Percentiles rank a stretch among this genome's conserved stretches.
phyloP scores from a whole-genome alignment of 225 moss, liverwort and hornwort genomes.

The Pseudisothecium myosuroides region DNA sequence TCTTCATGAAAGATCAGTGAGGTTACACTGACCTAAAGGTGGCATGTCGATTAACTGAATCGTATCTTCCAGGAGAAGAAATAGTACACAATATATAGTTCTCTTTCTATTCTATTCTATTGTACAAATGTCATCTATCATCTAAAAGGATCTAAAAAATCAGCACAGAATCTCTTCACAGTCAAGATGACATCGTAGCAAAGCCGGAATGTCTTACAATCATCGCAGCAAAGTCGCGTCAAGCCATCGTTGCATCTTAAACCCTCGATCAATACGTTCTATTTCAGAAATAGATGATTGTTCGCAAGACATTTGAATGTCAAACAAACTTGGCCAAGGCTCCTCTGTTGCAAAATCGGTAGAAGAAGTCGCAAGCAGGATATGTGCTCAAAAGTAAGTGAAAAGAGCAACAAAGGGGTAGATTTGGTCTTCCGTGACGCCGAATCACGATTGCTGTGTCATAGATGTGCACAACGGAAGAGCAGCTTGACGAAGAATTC shows the following conservation, averaged over 20 bases:
- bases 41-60: not conserved
- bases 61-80: not conserved
- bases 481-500: not conserved
- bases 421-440: not conserved
- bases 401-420: not conserved
- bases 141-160: conserved; percentile 1
- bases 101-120: not conserved
- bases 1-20: not conserved
- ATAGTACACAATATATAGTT: not conserved
- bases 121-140: conserved; percentile 15
- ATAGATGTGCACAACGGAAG: not conserved
- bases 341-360: not conserved
- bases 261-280: not conserved
- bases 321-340: not conserved
- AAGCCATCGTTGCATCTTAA: not conserved
- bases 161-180: conserved; percentile 1
- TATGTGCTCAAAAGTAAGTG: not conserved
- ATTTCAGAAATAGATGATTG: not conserved
- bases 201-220: not conserved
- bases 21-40: not conserved
- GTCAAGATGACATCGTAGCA: not conserved
- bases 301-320: not conserved
- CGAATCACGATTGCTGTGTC: not conserved
- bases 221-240: not conserved
- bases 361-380: not conserved